A percentile compares a stretch with the other conserved stretches of the same genome.
These are phyloP conservation scores for Hyaloscypha variabilis DNA, from an alignment of 495 filamentous ascomycete species.

Conservation along the genomic window DNA sequence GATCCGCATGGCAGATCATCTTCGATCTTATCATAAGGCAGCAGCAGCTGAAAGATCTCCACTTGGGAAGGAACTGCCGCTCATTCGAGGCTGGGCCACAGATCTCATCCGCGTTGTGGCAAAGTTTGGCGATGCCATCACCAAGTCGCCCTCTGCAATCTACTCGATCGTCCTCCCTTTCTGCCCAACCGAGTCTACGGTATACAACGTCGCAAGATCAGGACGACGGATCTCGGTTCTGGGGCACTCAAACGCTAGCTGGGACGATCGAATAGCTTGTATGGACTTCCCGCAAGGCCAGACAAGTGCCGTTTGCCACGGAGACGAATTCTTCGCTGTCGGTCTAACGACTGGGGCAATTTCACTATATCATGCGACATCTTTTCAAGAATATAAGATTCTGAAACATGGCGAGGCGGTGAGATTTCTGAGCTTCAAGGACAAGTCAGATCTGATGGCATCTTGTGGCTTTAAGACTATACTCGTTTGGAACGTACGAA, in stretches of 20 bases:
- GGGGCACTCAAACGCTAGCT: conserved; percentile 31
- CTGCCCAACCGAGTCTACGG: conserved; percentile 38
- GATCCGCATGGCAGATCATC: conserved; percentile 34
- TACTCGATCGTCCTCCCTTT: conserved; percentile 37
- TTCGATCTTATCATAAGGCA: conserved; percentile 35
- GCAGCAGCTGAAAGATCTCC: conserved; percentile 30
- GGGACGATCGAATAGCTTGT: conserved; percentile 36
- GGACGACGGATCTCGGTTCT: conserved; percentile 25
- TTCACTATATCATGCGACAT: conserved; percentile 20
- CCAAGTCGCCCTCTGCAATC: conserved; percentile 33
- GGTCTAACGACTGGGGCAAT: conserved; percentile 28
- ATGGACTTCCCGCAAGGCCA: conserved; percentile 28
- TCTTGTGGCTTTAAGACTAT: conserved; percentile 18
- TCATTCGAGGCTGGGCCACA: conserved; percentile 32
- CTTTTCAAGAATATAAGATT: conserved; percentile 31
- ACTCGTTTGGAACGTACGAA: conserved; percentile 20
- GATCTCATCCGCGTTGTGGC: conserved; percentile 35
- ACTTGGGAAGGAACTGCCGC: conserved; percentile 23
- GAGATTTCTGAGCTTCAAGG: conserved; percentile 20
- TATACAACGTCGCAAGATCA: conserved; percentile 30
- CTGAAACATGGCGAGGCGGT: conserved; percentile 36
- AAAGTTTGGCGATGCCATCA: conserved; percentile 35
- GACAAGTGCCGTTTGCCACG: conserved; percentile 27
- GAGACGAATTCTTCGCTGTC: conserved; percentile 32
- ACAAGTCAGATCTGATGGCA: conserved; percentile 15